Conservation (phyloP, 139 green algal species). For the Pycnococcus provasolii region DNA sequence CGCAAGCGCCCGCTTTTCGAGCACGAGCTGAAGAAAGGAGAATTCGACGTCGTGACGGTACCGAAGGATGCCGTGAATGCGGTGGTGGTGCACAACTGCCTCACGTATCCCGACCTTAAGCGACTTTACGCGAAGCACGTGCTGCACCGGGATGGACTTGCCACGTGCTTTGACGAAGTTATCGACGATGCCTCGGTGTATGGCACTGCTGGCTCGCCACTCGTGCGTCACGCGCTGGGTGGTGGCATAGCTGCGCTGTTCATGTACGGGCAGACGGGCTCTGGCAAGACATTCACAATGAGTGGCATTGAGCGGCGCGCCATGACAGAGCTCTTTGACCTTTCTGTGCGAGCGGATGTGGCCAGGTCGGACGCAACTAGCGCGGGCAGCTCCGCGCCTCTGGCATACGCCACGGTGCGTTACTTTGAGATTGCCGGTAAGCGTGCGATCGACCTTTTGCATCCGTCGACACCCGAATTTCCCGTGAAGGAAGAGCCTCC, state of each 20-base stretch:
- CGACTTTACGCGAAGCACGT: constrained; percentile 23
- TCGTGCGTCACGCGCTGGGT: not conserved
- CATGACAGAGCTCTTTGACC: constrained; percentile 11
- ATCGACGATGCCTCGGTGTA: constrained; percentile 6
- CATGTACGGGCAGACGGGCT: constrained; percentile 27
- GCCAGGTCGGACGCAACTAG: too few species aligned
- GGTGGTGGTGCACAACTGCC: constrained; percentile 28
- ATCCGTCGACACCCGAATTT: not conserved
- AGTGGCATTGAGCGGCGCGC: constrained; percentile 8
- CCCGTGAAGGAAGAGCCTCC: not conserved
- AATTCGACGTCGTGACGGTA: constrained; percentile 23
- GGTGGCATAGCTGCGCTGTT: constrained; percentile 19
- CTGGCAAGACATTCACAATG: constrained; percentile 28
- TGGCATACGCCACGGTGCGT: not conserved
- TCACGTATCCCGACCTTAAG: constrained; percentile 28
- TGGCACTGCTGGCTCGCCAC: not conserved
- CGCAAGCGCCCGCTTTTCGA: constrained; percentile 26
- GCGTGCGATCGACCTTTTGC: constrained; percentile 16
- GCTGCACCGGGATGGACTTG: not conserved
- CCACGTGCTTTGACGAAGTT: constrained; percentile 11
- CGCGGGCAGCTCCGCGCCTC: too few species aligned
- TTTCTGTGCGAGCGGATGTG: too few species aligned
- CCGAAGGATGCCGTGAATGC: not conserved
- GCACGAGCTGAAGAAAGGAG: constrained; percentile 10
- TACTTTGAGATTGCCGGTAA: constrained; percentile 30